phyloP scores from a whole-genome alignment of 352 stramenopile species.

The Globisporangium yorkense region DNA sequence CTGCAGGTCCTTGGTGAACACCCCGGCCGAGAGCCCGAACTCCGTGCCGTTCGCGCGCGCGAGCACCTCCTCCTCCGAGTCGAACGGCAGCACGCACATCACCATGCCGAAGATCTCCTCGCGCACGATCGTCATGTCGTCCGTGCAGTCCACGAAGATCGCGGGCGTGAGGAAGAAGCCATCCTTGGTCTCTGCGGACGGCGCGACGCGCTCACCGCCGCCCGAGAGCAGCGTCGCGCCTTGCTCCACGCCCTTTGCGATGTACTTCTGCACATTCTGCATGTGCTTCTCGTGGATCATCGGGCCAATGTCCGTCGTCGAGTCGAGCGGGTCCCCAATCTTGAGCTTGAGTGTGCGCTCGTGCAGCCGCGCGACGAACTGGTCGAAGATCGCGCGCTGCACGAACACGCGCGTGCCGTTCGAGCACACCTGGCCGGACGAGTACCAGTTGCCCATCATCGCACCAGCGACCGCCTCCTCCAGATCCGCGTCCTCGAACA shows the following conservation, averaged over 20 bases:
- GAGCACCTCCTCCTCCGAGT: slow-evolving; percentile 71
- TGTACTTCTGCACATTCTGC: slow-evolving; percentile 66
- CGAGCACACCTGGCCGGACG: slow-evolving; percentile 86
- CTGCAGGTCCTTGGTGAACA: slow-evolving; percentile 85
- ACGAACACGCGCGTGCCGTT: slow-evolving; percentile 90
- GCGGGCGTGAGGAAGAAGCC: slow-evolving; percentile 88
- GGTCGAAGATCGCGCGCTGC: slow-evolving; percentile 72
- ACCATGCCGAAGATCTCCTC: slow-evolving; percentile 87
- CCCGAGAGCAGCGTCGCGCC: slow-evolving; percentile 55
- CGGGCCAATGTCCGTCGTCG: slow-evolving; percentile 75
- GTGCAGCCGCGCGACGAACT: slow-evolving; percentile 79
- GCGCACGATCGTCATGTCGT: slow-evolving; percentile 86
- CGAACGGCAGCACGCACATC: slow-evolving; percentile 73
- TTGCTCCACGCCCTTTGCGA: slow-evolving; percentile 44
- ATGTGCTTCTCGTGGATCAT: slow-evolving; percentile 86
- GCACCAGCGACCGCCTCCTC: slow-evolving; percentile 71
- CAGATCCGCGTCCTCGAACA: slow-evolving; percentile 83
- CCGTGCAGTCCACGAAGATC: slow-evolving; percentile 85
- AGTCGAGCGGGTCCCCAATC: slow-evolving; percentile 83
- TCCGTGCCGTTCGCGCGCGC: slow-evolving; percentile 73
- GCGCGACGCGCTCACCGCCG: slow-evolving; percentile 47
- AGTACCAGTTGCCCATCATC: slow-evolving; percentile 88
- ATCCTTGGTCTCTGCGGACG: slow-evolving; percentile 34
- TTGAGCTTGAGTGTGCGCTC: slow-evolving; percentile 64
- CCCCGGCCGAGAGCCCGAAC: slow-evolving; percentile 75